These are phyloP conservation scores for Mucor saturninus DNA, from an alignment of 371 early-diverging fungal species.

Conservation along the genomic window DNA sequence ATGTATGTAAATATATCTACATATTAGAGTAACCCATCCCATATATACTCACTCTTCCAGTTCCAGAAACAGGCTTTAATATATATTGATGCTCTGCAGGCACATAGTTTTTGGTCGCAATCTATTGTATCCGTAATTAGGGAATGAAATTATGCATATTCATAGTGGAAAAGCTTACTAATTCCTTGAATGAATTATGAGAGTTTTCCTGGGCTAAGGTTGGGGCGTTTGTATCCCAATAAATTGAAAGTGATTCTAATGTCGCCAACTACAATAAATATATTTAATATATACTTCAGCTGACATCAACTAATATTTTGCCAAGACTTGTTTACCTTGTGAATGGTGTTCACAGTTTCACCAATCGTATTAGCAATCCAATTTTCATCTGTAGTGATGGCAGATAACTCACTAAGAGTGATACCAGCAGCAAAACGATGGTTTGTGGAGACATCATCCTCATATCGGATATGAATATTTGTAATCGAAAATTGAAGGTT, in stretches of 20 bases:
- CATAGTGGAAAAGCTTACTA: slow-evolving; percentile 39
- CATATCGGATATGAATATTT: slow-evolving; percentile 95
- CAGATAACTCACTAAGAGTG: slow-evolving; percentile 89
- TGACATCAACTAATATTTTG: neutral
- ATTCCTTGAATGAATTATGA: slow-evolving; percentile 54
- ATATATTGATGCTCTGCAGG: slow-evolving; percentile 79
- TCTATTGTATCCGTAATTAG: slow-evolving; percentile 35
- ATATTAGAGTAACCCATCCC: neutral
- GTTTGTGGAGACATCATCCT: slow-evolving; percentile 80
- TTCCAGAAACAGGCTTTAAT: slow-evolving; percentile 93
- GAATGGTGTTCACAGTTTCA: slow-evolving; percentile 77
- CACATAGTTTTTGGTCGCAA: slow-evolving; percentile 62
- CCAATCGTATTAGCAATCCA: slow-evolving; percentile 87
- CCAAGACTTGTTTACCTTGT: slow-evolving; percentile 61
- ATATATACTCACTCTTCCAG: slow-evolving; percentile 67
- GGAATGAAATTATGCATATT: neutral
- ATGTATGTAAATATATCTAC: neutral
- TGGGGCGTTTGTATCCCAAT: slow-evolving; percentile 86
- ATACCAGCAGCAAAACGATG: slow-evolving; percentile 91
- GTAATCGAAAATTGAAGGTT: slow-evolving; percentile 94
- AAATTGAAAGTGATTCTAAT: slow-evolving; percentile 82
- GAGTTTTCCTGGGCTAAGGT: slow-evolving; percentile 70
- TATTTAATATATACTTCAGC: neutral
- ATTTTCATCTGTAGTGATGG: slow-evolving; percentile 89
- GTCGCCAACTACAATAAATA: slow-evolving; percentile 60